Percentiles rank a stretch among this genome's conserved stretches.
Evolutionary conservation across 176 grass and related monocot species (phyloP).

Genomic region (Urochloa ruziziensis): DNA sequence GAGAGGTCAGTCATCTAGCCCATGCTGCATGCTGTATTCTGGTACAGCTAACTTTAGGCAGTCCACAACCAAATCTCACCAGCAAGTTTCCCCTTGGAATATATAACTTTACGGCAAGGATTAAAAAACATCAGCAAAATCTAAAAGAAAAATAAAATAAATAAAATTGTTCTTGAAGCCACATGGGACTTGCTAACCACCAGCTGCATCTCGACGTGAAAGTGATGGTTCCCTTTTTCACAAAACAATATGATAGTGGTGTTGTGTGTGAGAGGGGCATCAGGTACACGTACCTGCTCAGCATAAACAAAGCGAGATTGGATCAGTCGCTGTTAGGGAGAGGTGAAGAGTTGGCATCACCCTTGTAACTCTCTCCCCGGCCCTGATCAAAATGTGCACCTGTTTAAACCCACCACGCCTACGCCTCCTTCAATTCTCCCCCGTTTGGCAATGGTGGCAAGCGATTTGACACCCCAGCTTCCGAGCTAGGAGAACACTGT

Average conservation of each 20-base stretch:
- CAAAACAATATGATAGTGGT: conserved; percentile 24
- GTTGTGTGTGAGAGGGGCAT: background rate
- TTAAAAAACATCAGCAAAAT: background rate
- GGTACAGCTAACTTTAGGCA: conserved; percentile 15
- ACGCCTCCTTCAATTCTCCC: background rate
- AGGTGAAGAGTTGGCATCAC: conserved; percentile 49
- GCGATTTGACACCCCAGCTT: background rate
- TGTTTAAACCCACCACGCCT: background rate
- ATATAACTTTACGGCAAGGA: background rate
- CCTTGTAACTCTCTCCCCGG: background rate
- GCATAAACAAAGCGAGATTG: conserved; percentile 8
- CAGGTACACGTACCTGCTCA: background rate
- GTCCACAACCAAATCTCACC: conserved; percentile 35
- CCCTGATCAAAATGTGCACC: background rate
- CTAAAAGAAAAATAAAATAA: background rate
- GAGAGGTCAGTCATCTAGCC: background rate
- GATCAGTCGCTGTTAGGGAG: conserved; percentile 25
- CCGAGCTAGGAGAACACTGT: background rate
- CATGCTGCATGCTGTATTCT: background rate
- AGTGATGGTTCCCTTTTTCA: background rate
- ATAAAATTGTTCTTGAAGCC: conserved; percentile 43
- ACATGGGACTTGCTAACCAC: conserved; percentile 48
- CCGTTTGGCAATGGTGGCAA: background rate
- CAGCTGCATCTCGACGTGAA: conserved; percentile 20
- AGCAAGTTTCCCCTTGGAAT: conserved; percentile 11